Evolutionary conservation across 176 grass and related monocot species (phyloP).

Genomic region (Microstegium vimineum): DNA sequence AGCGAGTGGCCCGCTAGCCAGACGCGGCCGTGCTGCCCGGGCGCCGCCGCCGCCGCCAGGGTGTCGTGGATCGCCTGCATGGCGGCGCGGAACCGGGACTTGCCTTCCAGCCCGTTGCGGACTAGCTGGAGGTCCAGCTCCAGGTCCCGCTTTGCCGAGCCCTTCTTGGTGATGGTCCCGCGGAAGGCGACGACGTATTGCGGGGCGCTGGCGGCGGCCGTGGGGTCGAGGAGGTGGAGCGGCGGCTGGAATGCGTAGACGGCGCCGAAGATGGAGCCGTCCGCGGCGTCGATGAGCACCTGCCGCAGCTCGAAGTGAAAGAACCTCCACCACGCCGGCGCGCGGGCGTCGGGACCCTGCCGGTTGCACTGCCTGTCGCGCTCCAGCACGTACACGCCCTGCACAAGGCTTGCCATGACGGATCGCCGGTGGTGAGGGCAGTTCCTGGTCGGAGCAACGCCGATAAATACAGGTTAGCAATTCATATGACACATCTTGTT

Average conservation of each 20-base stretch:
- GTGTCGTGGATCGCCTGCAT: slow-evolving; percentile 35
- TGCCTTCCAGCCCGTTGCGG: slow-evolving; percentile 43
- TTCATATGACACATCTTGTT: background rate
- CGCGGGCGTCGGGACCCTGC: slow-evolving; percentile 28
- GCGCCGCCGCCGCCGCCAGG: background rate
- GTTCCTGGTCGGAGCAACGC: slow-evolving; percentile 38
- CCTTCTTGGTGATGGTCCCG: slow-evolving; percentile 54
- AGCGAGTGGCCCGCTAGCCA: slow-evolving; percentile 75
- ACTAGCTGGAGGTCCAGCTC: slow-evolving; percentile 45
- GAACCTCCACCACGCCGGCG: slow-evolving; percentile 51
- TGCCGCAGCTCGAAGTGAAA: slow-evolving; percentile 51
- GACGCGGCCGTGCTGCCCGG: slow-evolving; percentile 20
- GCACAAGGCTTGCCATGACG: slow-evolving; percentile 50
- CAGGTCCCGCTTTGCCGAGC: slow-evolving; percentile 34
- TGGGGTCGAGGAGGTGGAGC: background rate
- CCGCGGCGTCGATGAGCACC: slow-evolving; percentile 48
- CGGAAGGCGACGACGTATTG: slow-evolving; percentile 62
- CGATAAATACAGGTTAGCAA: background rate
- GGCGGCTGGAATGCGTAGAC: slow-evolving; percentile 48
- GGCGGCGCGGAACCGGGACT: slow-evolving; percentile 31
- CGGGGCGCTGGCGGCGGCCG: slow-evolving; percentile 21
- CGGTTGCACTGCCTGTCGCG: slow-evolving; percentile 41
- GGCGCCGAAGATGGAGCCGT: slow-evolving; percentile 60
- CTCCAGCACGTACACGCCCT: slow-evolving; percentile 62
- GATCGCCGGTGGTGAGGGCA: slow-evolving; percentile 47